Conservation (phyloP, 805 yeast genomes). For the Schwanniomyces pseudopolymorphus region DNA sequence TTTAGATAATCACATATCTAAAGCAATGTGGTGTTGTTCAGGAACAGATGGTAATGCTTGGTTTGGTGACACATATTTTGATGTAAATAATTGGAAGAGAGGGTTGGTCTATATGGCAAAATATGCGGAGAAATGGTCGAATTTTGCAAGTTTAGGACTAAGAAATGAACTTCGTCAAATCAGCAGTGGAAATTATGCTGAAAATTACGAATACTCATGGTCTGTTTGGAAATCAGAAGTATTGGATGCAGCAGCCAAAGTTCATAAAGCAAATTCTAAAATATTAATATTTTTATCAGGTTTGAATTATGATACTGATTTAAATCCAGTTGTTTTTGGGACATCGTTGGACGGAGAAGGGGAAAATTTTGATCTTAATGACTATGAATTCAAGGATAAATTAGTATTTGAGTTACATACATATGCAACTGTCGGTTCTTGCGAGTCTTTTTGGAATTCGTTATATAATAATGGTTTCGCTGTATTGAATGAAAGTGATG, state of each 20-base stretch:
- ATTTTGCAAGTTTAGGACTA: neutral
- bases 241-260: neutral
- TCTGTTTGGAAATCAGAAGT: neutral
- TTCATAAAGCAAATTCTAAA: neutral
- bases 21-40: neutral
- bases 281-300: neutral
- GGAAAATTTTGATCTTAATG: neutral
- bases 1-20: neutral
- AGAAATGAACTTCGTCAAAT: neutral
- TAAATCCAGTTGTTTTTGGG: neutral
- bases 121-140: neutral
- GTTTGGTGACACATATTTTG: conserved; percentile 1
- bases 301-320: neutral
- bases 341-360: neutral
- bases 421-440: neutral
- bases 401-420: neutral
- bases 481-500: neutral
- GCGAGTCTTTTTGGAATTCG: neutral
- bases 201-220: neutral
- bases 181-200: neutral
- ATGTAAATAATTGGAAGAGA: neutral
- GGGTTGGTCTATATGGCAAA: neutral
- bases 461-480: neutral
- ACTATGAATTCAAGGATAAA: neutral
- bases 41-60: neutral